Base-by-base conservation (phyloP, 2,329 filamentous ascomycete species). In the Chaetomiaceae sp. region DNA sequence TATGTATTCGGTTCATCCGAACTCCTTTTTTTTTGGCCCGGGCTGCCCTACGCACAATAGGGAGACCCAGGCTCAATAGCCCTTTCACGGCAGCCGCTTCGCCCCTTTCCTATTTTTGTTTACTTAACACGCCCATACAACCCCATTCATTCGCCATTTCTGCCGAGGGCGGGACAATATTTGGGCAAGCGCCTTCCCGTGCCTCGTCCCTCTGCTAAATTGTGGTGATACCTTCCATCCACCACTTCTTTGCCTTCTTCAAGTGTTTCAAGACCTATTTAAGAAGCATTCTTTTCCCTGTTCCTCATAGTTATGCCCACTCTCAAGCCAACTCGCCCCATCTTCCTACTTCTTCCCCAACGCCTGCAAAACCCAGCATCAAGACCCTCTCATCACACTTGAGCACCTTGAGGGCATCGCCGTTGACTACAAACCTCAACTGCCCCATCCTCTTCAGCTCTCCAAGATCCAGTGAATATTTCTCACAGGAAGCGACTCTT, bases 161-260 rank as follows among this genome's bases (percentile, higher is more conserved):
- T 6, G 15, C 14, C 9, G 43, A 33, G n/a, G 22, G 36, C 9
- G 32, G 26, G 35, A 50, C 36, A 47, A 50, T 47, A 50, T 43
- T 32, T 34, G 12, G 14, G 14, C 32, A 5, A 18, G 27, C 36
- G 37, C 24, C 32, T 38, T 29, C 34, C 34, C 11, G 42, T 12
- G 12, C 26, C 37, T 26, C 29, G 29, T 26, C 24, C n/a, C 36
- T 43, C 44, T 10, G 33, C 36, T 34, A 36, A 44, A 47, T 44
- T 27, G 39, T 34, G 37, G 12, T 27, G 29, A 42, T 35, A 27
- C 19, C 20, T 17, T 18, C 14, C 19, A n/a, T 42, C 18, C 8
- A 33, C 14, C 17, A 15, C 26, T 42, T 35, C 14, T 11, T 30
- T 20, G 19, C 22, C 19, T 27, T 38, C 20, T 22, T 40, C 26